Evolutionary conservation across 371 early-diverging fungal species (phyloP), one percentile per base, ranked within the genome.

Genomic region (Apophysomyces variabilis): DNA sequence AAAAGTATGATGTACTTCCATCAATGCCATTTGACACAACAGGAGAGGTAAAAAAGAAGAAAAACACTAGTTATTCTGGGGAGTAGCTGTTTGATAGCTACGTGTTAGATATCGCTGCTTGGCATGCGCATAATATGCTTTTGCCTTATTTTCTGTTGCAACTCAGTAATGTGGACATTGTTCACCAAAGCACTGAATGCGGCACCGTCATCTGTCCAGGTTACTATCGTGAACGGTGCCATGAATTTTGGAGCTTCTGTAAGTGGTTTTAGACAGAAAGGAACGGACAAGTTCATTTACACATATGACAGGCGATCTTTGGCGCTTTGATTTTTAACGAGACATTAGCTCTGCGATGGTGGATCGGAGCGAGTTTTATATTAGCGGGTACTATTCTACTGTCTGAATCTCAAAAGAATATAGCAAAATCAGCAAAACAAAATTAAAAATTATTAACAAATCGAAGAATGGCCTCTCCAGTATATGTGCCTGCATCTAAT

Each of bases 141-240:
- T 64, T 79, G 66, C 8, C 67, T 82, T 32, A 87, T 90, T 14
- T 88, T 87, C 61, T 76, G 73, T 12, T 88, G 90, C 65, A 93
- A 93, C 50, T 87, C 90, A 4, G 71, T 89, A 64, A 93, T 93
- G 93, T 93, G 93, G 93, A 88, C 90, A 0, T 76, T 87, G 12
- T 91, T 92, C 65, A 92, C 93, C 56, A 92, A 92, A 72, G 91
- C 93, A 3, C 75, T 93, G 38, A 88, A 89, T 66, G 75, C 76
- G 38, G 86, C 92, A 46, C 74, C 79, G 32, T 91, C 91, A 8
- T 90, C 92, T 4, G 76, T 90, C 3, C 85, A 87, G 37, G 89
- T 89, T 7, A 89, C 91, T 6, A 86, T 89, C 57, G 77, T 92
- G 62, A 91, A 93, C 71, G 91, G 89, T 45, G 89, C 87, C 32